Percentiles rank a stretch among this genome's conserved stretches.
Evolutionary conservation across 768 basidiomycete species (phyloP).

Genomic region (Hirschioporus abietinus): DNA sequence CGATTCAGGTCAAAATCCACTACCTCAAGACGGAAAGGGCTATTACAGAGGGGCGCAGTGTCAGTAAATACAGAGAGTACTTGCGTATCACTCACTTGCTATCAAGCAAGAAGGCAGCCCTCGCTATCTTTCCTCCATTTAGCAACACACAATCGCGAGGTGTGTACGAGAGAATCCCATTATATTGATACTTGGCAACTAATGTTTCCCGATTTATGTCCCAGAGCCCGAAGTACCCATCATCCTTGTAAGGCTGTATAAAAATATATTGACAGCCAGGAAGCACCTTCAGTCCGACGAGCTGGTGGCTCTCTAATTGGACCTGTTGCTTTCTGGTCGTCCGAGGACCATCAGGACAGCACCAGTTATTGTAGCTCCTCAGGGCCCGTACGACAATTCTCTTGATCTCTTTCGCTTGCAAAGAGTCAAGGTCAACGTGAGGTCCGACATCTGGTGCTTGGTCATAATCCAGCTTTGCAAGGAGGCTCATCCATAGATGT

Average conservation of each 20-base stretch:
- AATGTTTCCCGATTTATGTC: background rate
- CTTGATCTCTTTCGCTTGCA: background rate
- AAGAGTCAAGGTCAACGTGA: background rate
- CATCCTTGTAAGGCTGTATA: background rate
- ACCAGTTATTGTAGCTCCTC: background rate
- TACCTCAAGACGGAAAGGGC: background rate
- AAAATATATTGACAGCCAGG: background rate
- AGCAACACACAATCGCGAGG: background rate
- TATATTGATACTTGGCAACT: background rate
- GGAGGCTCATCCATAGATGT: background rate
- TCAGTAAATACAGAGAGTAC: no score
- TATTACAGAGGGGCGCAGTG: no score
- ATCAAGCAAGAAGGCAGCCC: background rate
- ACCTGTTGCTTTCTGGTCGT: background rate
- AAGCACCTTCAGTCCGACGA: background rate
- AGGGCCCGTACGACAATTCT: background rate
- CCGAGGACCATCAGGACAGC: background rate
- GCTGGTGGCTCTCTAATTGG: background rate
- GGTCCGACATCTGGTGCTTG: background rate
- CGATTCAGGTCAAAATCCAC: background rate
- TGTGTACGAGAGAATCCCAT: background rate
- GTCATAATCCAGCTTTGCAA: background rate
- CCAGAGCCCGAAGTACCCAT: background rate
- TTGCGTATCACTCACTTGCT: no score
- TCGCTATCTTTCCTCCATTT: background rate